A percentile compares a stretch with the other conserved stretches of the same genome.
These are phyloP conservation scores for Gonapodya sp. DNA, from an alignment of 192 early-diverging fungal genomes.

Conservation along the genomic window DNA sequence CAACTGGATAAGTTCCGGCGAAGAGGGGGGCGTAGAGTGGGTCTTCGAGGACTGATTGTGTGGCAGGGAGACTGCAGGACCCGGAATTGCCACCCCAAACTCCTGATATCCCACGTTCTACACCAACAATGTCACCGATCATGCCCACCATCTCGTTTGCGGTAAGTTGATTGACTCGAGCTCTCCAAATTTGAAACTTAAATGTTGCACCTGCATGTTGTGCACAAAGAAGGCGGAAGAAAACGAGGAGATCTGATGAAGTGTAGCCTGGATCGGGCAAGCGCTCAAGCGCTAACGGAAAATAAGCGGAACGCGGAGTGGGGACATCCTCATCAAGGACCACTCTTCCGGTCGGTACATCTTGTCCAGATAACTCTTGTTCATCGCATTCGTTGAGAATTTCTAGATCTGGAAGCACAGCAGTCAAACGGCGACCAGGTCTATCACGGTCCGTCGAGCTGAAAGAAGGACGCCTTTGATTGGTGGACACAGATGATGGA, in stretches of 20 bases:
- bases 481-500: no score
- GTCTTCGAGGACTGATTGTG: not conserved
- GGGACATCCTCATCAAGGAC: not conserved
- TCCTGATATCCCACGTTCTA: not conserved
- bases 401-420: no score
- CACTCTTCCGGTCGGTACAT: no score
- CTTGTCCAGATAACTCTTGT: no score
- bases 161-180: not conserved
- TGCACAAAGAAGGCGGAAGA: not conserved
- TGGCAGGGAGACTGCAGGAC: not conserved
- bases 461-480: not conserved
- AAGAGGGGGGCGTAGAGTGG: not conserved
- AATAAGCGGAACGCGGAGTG: not conserved
- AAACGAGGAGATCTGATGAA: not conserved
- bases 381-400: no score
- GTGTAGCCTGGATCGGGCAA: not conserved
- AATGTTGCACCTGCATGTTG: not conserved
- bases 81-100: not conserved
- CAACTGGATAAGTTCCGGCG: not conserved
- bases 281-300: not conserved
- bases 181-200: not conserved
- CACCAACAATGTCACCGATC: not conserved
- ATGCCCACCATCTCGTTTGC: not conserved
- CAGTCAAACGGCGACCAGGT: no score
- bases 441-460: no score